A percentile compares a stretch with the other conserved stretches of the same genome.
These are phyloP conservation scores for Calycina herbarum DNA, from an alignment of 2,329 filamentous ascomycete genomes.

Conservation along the genomic window DNA sequence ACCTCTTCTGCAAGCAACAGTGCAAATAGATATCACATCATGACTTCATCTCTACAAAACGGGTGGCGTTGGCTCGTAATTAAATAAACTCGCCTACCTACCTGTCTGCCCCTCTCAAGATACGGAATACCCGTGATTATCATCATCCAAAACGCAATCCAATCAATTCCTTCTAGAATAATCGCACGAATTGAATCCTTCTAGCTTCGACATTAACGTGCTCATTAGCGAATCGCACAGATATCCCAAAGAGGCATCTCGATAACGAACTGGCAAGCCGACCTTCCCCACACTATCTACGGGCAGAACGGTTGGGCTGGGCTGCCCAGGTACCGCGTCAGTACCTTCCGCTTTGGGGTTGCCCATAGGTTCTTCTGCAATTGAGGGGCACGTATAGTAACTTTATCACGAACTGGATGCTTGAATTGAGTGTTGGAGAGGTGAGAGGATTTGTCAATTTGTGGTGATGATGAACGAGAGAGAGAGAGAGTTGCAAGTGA, in stretches of 20 bases:
- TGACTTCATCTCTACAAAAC: neutral
- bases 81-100: neutral
- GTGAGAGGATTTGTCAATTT: no score
- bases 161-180: conserved; percentile 1
- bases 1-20: no score
- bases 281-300: neutral
- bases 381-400: no score
- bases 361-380: no score
- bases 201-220: neutral
- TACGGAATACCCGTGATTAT: neutral
- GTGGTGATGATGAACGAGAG: no score
- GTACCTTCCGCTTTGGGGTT: neutral
- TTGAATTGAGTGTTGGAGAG: no score
- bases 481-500: no score
- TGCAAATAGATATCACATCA: no score
- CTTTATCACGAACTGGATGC: no score
- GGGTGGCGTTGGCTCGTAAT: neutral
- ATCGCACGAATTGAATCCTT: neutral
- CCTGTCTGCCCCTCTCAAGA: neutral
- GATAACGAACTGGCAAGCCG: neutral
- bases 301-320: neutral
- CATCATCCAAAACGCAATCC: neutral
- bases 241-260: conserved; percentile 10
- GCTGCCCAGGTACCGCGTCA: neutral
- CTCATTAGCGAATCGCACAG: neutral